Conservation (phyloP, 2,329 filamentous ascomycete genomes). For the Epichloe aotearoae region DNA sequence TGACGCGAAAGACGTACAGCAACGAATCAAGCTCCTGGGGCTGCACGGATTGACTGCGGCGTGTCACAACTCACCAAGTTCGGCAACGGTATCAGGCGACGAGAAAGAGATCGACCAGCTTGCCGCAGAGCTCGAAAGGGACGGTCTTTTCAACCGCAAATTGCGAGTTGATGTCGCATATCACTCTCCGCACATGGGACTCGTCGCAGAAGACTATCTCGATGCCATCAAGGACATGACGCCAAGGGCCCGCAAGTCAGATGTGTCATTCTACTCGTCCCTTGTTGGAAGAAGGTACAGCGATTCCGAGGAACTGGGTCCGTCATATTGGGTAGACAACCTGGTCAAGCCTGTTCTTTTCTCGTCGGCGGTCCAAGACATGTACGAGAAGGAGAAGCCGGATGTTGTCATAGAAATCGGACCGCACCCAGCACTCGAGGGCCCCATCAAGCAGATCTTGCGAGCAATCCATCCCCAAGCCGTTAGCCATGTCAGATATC, state of each 20-base stretch:
- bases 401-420: constrained; percentile 30
- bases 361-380: constrained; percentile 20
- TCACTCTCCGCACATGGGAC: constrained; percentile 41
- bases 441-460: constrained; percentile 37
- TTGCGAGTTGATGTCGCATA: constrained; percentile 38
- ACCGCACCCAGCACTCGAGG: constrained; percentile 35
- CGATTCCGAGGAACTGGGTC: constrained; percentile 20
- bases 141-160: constrained; percentile 32
- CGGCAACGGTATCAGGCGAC: constrained; percentile 37
- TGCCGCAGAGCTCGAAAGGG: constrained; percentile 22
- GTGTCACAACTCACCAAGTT: constrained; percentile 40
- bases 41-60: constrained; percentile 15
- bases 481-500: constrained; percentile 27
- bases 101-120: constrained; percentile 29
- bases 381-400: constrained; percentile 15
- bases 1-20: constrained; percentile 27
- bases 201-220: constrained; percentile 35
- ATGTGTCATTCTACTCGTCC: constrained; percentile 32
- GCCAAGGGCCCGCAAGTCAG: constrained; percentile 13
- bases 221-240: constrained; percentile 15
- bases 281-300: constrained; percentile 25
- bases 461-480: constrained; percentile 29
- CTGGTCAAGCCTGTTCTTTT: constrained; percentile 29
- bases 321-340: constrained; percentile 33
- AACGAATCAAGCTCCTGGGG: constrained; percentile 18